Conservation (phyloP, 768 basidiomycete genomes). For the Pisolithus marmoratus region DNA sequence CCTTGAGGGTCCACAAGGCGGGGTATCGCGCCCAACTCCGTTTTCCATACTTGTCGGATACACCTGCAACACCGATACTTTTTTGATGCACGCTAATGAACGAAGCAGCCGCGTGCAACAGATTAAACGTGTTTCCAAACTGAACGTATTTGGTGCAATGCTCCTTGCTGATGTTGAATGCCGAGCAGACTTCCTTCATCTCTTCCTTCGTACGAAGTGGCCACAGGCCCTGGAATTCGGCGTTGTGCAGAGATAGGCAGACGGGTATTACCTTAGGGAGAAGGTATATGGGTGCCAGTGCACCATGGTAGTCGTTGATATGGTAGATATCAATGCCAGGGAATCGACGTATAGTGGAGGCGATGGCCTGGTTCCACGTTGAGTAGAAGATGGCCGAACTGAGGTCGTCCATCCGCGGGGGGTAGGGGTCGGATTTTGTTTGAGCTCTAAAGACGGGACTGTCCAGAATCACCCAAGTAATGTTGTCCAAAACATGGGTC, state of each 20-base stretch:
- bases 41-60: conserved; percentile 97
- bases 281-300: conserved; percentile 85
- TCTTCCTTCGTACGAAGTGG: conserved; percentile 94
- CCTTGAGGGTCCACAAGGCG: conserved; percentile 91
- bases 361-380: conserved; percentile 97
- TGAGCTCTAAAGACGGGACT: conserved; percentile 96
- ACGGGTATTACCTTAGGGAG: conserved; percentile 86
- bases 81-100: conserved; percentile 93
- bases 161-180: conserved; percentile 96
- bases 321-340: conserved; percentile 93
- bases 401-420: conserved; percentile 94
- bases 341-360: conserved; percentile 79
- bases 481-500: conserved; percentile 89
- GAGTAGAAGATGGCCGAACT: conserved; percentile 97
- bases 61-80: conserved; percentile 90
- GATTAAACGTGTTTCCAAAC: conserved; percentile 96
- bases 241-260: conserved; percentile 92
- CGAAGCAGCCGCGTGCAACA: conserved; percentile 88
- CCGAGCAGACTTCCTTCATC: conserved; percentile 97
- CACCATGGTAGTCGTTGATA: conserved; percentile 93
- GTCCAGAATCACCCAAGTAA: conserved; percentile 91
- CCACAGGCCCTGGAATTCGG: conserved; percentile 97
- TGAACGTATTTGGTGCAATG: conserved; percentile 96
- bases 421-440: conserved; percentile 93
- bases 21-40: conserved; percentile 96